phyloP scores from a whole-genome alignment of 805 yeast genomes.

The Yamadazyma nakazawae region DNA sequence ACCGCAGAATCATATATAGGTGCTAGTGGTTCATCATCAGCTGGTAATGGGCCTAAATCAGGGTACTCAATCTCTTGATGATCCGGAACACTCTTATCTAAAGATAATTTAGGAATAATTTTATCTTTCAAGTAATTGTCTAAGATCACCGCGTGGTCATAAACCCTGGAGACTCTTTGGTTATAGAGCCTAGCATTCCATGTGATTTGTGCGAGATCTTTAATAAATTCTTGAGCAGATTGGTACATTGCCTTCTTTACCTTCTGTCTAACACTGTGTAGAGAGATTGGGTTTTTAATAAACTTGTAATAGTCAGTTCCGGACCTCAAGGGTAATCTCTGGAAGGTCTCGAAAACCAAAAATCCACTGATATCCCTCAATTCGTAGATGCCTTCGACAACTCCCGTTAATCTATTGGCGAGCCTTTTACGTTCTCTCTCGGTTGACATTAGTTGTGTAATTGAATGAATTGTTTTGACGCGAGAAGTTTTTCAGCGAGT shows the following conservation, averaged over 20 bases:
- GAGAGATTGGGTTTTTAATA: conserved; percentile 77
- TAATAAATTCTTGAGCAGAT: conserved; percentile 64
- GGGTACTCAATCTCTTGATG: conserved; percentile 48
- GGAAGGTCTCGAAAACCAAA: conserved; percentile 55
- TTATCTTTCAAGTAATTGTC: conserved; percentile 48
- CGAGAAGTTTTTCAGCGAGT: conserved; percentile 7
- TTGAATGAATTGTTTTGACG: conserved; percentile 6
- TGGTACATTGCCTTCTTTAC: conserved; percentile 55
- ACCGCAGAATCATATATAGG: background rate
- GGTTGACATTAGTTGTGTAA: conserved; percentile 4
- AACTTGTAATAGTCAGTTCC: conserved; percentile 77
- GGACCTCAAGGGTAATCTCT: conserved; percentile 67
- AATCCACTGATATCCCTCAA: conserved; percentile 42
- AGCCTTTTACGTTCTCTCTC: conserved; percentile 41
- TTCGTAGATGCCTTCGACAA: conserved; percentile 38
- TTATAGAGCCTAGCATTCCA: conserved; percentile 91
- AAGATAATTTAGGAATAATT: conserved; percentile 47
- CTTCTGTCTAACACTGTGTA: conserved; percentile 51
- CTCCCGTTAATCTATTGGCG: conserved; percentile 25
- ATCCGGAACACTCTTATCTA: conserved; percentile 37
- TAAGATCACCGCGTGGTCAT: conserved; percentile 61
- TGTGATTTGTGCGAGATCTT: conserved; percentile 77
- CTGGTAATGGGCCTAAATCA: conserved; percentile 68
- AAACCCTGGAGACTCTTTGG: conserved; percentile 62
- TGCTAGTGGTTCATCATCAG: conserved; percentile 22